Base-by-base conservation (phyloP, 108 stramenopile species). In the Aurantiochytrium sp. region DNA sequence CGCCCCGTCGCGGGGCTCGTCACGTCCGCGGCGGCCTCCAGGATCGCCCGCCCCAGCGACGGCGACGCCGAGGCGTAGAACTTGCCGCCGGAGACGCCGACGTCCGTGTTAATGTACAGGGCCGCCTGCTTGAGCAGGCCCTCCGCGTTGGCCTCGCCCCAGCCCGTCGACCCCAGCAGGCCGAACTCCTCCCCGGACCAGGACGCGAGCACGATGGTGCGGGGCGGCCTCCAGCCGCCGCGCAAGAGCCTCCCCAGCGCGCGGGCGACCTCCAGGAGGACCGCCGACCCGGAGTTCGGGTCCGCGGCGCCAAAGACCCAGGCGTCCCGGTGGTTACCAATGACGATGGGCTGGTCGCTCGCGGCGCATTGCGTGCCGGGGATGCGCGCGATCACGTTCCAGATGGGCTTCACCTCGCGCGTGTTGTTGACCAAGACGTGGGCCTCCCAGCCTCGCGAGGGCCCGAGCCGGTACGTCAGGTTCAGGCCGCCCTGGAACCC, bases 141-240 rank as follows among this genome's bases (percentile, higher is more conserved):
- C 54, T 89, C 85, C 0, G 88, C 68, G 54, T 93, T 86, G 41
- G 90, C 68, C 86, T 95, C 94, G 17, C 90, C 93, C 92, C 92
- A 95, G 17, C 92, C 94, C n/a, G 94, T 95, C n/a, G 91, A 92
- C 1, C 94, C 94, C 10, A 95, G 45, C 55, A 95, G 81, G 30
- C 93, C 93, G 85, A 91, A 92, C 87, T 94, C 94, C 69, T 95
- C 94, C 69, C 94, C 94, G 52, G 91, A 92, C 94, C 94, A 95
- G 17, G 91, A 92, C 31, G 88, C 73, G n/a, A 95, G 86, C 50
- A 92, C 69, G 52, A 95, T 93, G n/a, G 92, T 88, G 8, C 93
- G 93, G 4, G 52, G 68, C 0, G 93, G 94, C 32, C 37, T 55
- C 94, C 94, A 95, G 8, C 93, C 91, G 19, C 48, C 69, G 50